A percentile compares a stretch with the other conserved stretches of the same genome.
Conservation (phyloP, 2,329 filamentous ascomycete species). For the Nigrospora sphaerica region DNA sequence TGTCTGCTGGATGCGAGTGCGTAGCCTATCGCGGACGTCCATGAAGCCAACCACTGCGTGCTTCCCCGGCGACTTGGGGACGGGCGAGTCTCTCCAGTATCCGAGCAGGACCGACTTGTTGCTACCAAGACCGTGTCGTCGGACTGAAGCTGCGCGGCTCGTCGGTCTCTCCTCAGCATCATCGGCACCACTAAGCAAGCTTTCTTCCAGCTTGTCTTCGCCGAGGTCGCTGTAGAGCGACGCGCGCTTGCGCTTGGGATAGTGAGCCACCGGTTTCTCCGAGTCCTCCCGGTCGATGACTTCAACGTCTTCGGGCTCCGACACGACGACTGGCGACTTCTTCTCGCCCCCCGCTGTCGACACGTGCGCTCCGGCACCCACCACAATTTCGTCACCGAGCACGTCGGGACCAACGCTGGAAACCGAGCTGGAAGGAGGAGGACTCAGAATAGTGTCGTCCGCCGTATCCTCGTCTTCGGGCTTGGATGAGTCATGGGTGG, state of each 20-base stretch:
- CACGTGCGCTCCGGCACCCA: slow-evolving; percentile 24
- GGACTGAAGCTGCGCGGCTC: slow-evolving; percentile 16
- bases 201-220: slow-evolving; percentile 37
- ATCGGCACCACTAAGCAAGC: slow-evolving; percentile 21
- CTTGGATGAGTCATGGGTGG: slow-evolving; percentile 10
- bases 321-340: slow-evolving; percentile 24
- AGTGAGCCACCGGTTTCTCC: slow-evolving; percentile 28
- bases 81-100: slow-evolving; percentile 52
- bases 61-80: slow-evolving; percentile 39
- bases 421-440: slow-evolving; percentile 31
- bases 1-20: slow-evolving; percentile 48
- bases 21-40: slow-evolving; percentile 51
- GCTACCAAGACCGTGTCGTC: slow-evolving; percentile 17
- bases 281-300: slow-evolving; percentile 36
- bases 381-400: slow-evolving; percentile 46
- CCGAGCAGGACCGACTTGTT: slow-evolving; percentile 46
- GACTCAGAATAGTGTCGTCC: slow-evolving; percentile 36
- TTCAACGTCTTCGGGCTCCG: slow-evolving; percentile 33
- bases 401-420: slow-evolving; percentile 32
- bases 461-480: slow-evolving; percentile 26
- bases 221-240: slow-evolving; percentile 41
- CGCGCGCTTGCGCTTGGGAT: slow-evolving; percentile 49
- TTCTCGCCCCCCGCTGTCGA: slow-evolving; percentile 30
- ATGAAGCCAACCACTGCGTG: slow-evolving; percentile 58
- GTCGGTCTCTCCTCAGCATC: slow-evolving; percentile 15